Evolutionary conservation across 1,284 basidiomycete genomes (phyloP), one percentile per base, ranked within the genome.

Genomic region (Thelephora terrestris): DNA sequence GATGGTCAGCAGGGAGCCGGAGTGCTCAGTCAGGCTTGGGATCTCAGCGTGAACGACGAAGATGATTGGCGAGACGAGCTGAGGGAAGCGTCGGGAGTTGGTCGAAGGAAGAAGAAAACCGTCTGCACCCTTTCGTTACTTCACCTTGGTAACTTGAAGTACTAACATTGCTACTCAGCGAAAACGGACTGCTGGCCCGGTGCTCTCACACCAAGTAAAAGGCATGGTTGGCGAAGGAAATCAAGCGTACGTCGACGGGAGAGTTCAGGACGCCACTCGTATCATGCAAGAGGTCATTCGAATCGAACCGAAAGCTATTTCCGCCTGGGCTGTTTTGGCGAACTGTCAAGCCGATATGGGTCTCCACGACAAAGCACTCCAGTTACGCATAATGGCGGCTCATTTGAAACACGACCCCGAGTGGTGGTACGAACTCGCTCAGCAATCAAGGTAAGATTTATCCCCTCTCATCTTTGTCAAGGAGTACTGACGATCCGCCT

Each of bases 271-370:
- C 54, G 85, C 91, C 1, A 83, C 91, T 32, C 75, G 78, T 20
- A 76, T 85, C 40, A 89, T 94, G 75, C 81, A 88, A 60, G 91
- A 98, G 61, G 89, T 97, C 54, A 92, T 98, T 50, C 79, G 91
- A 7, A 91, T 94, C 49, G 94, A 98, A 63, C 91, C 93, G 2
- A 80, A 86, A 29, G 87, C 91, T 7, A 73, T 76, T 4, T 68
- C 80, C 4, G 90, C 93, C 0, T 97, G 94, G 93, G 78, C 80
- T 7, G 89, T 92, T 0, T 75, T 96, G 3, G 89, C 86, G 1
- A 79, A 84, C 53, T 87, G 86, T 55, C 84, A 89, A 57, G 75
- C 78, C 24, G 85, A 90, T 56, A 66, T 79, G 57, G 72, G 74
- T 1, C 79, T 94, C 50, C 61, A 67, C 3, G 75, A 84, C 47